These are phyloP conservation scores for Fusarium staphyleae DNA, from an alignment of 2,329 filamentous ascomycete genomes.

Conservation along the genomic window DNA sequence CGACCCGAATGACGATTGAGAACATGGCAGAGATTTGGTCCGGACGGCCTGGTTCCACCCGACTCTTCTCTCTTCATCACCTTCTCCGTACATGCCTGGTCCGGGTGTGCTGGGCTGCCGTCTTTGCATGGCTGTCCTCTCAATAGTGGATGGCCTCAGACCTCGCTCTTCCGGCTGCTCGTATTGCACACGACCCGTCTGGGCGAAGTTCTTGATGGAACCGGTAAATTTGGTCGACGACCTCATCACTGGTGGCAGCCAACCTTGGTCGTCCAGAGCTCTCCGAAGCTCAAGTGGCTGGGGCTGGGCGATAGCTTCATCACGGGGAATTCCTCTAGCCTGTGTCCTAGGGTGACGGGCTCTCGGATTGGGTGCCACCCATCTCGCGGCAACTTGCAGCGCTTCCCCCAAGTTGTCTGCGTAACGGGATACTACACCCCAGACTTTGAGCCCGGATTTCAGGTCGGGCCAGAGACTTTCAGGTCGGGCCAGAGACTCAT, in stretches of 20 bases:
- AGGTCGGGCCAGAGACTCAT: background rate
- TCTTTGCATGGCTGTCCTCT: background rate
- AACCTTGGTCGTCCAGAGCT: conserved; percentile 6
- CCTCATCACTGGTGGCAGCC: conserved; percentile 8
- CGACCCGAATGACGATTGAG: conserved; percentile 7
- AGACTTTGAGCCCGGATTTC: conserved; percentile 5
- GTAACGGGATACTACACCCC: conserved; percentile 12
- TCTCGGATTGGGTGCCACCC: conserved; percentile 34
- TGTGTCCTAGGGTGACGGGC: conserved; percentile 12
- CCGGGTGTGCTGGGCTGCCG: conserved; percentile 2
- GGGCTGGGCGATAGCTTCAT: conserved; percentile 13
- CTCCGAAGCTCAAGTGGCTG: background rate
- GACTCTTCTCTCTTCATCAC: conserved; percentile 4
- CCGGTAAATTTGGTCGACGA: conserved; percentile 13
- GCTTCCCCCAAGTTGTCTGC: background rate
- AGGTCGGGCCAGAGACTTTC: background rate
- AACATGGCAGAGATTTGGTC: conserved; percentile 1
- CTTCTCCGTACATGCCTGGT: background rate
- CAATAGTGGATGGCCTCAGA: conserved; percentile 2
- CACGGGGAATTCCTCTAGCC: conserved; percentile 13
- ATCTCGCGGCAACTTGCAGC: conserved; percentile 15
- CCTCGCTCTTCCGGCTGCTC: conserved; percentile 8
- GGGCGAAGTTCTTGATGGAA: background rate
- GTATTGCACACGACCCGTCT: background rate
- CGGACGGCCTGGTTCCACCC: conserved; percentile 21